phyloP scores from a whole-genome alignment of 768 basidiomycete species.

The Tulasnella sp. region DNA sequence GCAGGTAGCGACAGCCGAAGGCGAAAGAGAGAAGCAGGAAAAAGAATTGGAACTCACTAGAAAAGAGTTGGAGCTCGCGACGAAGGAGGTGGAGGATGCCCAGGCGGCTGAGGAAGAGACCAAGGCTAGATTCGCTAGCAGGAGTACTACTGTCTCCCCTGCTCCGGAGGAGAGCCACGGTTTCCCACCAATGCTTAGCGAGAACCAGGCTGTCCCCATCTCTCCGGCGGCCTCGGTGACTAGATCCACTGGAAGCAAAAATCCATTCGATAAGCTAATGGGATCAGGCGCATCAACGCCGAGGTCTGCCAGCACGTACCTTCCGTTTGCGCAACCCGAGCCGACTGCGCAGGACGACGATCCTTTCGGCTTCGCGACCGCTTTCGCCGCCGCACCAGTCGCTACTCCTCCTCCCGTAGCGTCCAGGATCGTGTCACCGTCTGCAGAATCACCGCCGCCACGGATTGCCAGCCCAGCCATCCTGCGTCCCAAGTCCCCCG shows the following conservation, averaged over 20 bases:
- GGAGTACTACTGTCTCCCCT: conserved; percentile 2
- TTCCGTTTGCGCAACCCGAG: conserved; percentile 35
- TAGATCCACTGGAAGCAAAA: conserved; percentile 65
- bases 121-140: background rate
- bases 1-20: conserved; percentile 77
- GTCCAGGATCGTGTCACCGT: conserved; percentile 4
- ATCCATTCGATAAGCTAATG: conserved; percentile 77
- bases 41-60: conserved; percentile 60
- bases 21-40: conserved; percentile 55
- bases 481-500: background rate
- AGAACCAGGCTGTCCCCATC: background rate
- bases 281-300: conserved; percentile 31
- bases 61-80: conserved; percentile 29
- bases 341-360: conserved; percentile 28
- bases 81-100: conserved; percentile 42
- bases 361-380: conserved; percentile 42
- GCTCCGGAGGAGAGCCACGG: conserved; percentile 6
- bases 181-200: conserved; percentile 25
- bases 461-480: background rate
- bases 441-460: background rate
- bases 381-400: conserved; percentile 6
- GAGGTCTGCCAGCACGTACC: conserved; percentile 52
- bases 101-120: conserved; percentile 39
- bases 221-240: conserved; percentile 33
- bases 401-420: conserved; percentile 7